Conservation (phyloP, 441 rosid species). For the Breynia disticha region DNA sequence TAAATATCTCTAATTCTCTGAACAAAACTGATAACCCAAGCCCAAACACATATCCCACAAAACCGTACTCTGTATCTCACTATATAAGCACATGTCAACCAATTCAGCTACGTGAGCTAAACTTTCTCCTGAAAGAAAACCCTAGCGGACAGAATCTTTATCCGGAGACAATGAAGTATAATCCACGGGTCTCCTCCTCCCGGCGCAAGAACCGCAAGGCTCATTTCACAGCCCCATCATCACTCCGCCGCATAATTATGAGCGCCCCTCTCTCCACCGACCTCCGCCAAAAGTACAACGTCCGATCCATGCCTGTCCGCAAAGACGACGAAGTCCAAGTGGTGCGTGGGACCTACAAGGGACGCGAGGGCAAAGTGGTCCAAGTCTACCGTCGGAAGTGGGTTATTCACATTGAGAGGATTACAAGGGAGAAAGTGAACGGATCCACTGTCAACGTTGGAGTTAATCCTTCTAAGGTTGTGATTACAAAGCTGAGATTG, state of each 20-base stretch:
- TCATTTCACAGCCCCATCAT: constrained; percentile 62
- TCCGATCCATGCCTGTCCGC: constrained; percentile 67
- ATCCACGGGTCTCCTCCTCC: constrained; percentile 56
- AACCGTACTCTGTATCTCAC: too few relatives aligned
- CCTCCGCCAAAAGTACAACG: constrained; percentile 65
- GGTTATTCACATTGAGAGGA: constrained; percentile 86
- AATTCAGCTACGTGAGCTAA: too few relatives aligned
- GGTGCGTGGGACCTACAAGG: constrained; percentile 67
- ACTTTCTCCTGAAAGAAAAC: too few relatives aligned
- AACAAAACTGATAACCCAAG: too few relatives aligned
- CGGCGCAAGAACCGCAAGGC: constrained; percentile 81
- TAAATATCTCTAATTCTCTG: too few relatives aligned
- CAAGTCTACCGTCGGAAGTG: constrained; percentile 77
- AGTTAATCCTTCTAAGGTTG: constrained; percentile 59
- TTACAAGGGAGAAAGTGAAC: constrained; percentile 74
- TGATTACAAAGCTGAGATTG: constrained; percentile 69
- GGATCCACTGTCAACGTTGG: constrained; percentile 81
- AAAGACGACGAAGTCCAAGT: constrained; percentile 79
- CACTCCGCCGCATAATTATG: constrained; percentile 63
- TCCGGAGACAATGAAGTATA: constrained; percentile 49
- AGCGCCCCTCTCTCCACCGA: constrained; percentile 55
- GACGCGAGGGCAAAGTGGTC: constrained; percentile 75
- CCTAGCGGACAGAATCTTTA: not conserved
- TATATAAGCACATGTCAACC: too few relatives aligned
- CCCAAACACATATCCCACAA: too few relatives aligned